Conservation (phyloP, 352 stramenopile genomes). For the Halophytophthora polymorphica region DNA sequence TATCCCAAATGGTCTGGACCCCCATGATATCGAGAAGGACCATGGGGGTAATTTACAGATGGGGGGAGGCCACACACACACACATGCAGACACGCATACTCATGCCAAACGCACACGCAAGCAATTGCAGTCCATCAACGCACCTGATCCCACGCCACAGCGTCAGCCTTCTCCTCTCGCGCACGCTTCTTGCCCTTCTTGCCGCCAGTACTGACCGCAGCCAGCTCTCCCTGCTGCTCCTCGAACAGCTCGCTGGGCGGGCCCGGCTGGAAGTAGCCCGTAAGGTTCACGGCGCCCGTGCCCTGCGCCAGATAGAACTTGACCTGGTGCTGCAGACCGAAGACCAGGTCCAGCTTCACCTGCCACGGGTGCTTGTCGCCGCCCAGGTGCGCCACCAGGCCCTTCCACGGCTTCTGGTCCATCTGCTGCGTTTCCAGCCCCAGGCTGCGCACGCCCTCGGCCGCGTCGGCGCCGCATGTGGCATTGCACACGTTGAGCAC, state of each 20-base stretch:
- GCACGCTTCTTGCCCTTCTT: constrained; percentile 75
- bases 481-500: constrained; percentile 68
- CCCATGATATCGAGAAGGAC: constrained; percentile 45
- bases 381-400: constrained; percentile 57
- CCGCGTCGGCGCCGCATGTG: constrained; percentile 24
- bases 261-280: constrained; percentile 80
- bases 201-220: constrained; percentile 1
- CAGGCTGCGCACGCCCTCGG: constrained; percentile 33
- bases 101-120: too few species aligned
- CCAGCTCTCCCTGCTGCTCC: constrained; percentile 10
- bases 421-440: constrained; percentile 67
- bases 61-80: constrained; percentile 22
- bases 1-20: constrained; percentile 88
- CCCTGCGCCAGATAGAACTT: constrained; percentile 78
- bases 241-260: constrained; percentile 41
- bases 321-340: constrained; percentile 45
- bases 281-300: constrained; percentile 61
- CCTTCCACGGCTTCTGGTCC: constrained; percentile 62
- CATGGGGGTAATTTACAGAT: constrained; percentile 69
- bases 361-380: constrained; percentile 41
- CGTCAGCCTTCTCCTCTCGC: constrained; percentile 37
- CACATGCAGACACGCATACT: constrained; percentile 20
- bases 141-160: constrained; percentile 62
- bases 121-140: constrained; percentile 6
- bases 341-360: constrained; percentile 82